Evolutionary conservation across 73 alveolate genomes (phyloP), one percentile per base, ranked within the genome.

Genomic region (Effrenium voratum): DNA sequence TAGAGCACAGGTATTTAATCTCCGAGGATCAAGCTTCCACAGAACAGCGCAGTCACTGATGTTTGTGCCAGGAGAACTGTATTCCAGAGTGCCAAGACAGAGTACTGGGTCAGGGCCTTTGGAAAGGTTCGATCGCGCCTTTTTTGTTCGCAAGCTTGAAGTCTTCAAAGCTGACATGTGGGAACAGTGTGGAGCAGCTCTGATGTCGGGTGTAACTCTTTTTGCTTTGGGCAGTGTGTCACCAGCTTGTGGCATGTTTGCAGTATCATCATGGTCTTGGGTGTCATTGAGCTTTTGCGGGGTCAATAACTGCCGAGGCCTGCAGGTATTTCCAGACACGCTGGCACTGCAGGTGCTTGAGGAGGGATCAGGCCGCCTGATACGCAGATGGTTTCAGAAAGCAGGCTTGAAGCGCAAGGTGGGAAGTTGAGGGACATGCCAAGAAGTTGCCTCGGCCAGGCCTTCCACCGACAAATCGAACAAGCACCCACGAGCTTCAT

Each of bases 11-110:
- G 77, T 22, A 26, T 22, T 16, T 16, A 63, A 8, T 36, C 8
- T 24, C n/a, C n/a, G 40, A 16, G 22, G 5, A 15, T 63, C 77
- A 26, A 5, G 77, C 40, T 26, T 63, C 26, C 10, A 5, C 40
- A 63, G 40, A 63, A 63, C n/a, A 63, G 40, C n/a, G 12, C 5
- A 63, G 63, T 19, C 63, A 22, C 36, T 22, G 12, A 8, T 36
- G 40, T 63, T 26, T 22, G 40, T 24, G 30, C 41, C 41, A 66
- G 79, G 30, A 24, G 34, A 66, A 40, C 79, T 81, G 92, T n/a
- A 36, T 81, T 19, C 92, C 92, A 34, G 92, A 81, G 73, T 81
- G 92, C n/a, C 34, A n/a, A 34, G 92, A 81, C 60, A 81, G 92
- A 46, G 73, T n/a, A 1, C 8, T 81, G 73, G 92, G 92, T 44